Evolutionary conservation across 1,139 yeast species (phyloP).

Genomic region (Yamadazyma mexicana): DNA sequence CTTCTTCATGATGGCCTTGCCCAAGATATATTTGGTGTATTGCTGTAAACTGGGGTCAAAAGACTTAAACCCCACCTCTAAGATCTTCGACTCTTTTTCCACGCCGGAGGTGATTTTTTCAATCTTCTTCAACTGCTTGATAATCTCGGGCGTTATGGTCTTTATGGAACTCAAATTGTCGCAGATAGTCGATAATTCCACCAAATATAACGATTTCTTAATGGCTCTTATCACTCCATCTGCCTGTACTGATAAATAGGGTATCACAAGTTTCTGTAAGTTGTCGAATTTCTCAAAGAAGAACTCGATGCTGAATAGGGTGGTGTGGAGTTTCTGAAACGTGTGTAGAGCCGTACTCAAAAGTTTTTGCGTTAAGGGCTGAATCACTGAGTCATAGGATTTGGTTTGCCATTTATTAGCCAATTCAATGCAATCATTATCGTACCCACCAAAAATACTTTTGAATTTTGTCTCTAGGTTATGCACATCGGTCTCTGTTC

Average conservation of each 20-base stretch:
- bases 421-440: conserved; percentile 3
- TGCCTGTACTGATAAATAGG: conserved; percentile 35
- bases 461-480: conserved; percentile 36
- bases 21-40: conserved; percentile 40
- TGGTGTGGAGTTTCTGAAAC: conserved; percentile 24
- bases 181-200: conserved; percentile 28
- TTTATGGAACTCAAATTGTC: conserved; percentile 24
- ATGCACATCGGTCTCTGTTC: conserved; percentile 23
- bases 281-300: conserved; percentile 41
- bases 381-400: conserved; percentile 26
- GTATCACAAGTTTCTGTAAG: conserved; percentile 39
- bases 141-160: conserved; percentile 22
- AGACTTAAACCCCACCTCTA: conserved; percentile 30
- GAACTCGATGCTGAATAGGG: conserved; percentile 32
- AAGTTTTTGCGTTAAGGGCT: conserved; percentile 21
- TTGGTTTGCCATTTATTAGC: conserved; percentile 29
- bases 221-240: conserved; percentile 26
- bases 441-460: conserved; percentile 24
- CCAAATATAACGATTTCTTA: conserved; percentile 24
- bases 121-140: conserved; percentile 33
- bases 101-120: conserved; percentile 40
- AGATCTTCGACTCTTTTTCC: conserved; percentile 32
- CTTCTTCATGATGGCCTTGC: conserved; percentile 43
- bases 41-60: conserved; percentile 38
- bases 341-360: conserved; percentile 22